These are phyloP conservation scores for Boechera divaricarpa DNA, from an alignment of 345 rosid genomes.

Conservation along the genomic window DNA sequence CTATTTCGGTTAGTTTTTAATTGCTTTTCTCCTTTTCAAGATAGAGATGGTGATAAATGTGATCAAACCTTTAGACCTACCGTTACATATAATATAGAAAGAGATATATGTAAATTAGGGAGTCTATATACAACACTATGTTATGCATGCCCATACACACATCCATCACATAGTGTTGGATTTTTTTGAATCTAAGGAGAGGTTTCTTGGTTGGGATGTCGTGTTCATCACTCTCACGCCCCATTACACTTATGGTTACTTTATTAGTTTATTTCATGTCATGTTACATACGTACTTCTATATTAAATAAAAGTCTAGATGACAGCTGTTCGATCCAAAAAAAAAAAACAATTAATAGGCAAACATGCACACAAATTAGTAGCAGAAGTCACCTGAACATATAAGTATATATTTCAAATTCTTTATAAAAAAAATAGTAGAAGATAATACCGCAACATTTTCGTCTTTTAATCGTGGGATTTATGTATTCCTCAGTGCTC, in stretches of 20 bases:
- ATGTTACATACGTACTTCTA: slow-evolving; percentile 25
- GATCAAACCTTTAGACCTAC: slow-evolving; percentile 28
- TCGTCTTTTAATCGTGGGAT: background rate
- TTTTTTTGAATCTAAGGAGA: slow-evolving; percentile 7
- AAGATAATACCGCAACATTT: slow-evolving; percentile 20
- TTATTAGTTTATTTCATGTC: slow-evolving; percentile 24
- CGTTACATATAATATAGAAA: slow-evolving; percentile 32
- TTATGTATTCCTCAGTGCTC: background rate
- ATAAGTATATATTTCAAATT: slow-evolving; percentile 1
- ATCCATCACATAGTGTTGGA: slow-evolving; percentile 21
- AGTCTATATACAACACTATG: slow-evolving; percentile 9
- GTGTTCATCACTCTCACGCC: slow-evolving; percentile 40
- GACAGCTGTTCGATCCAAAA: slow-evolving; percentile 13
- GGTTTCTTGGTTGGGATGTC: slow-evolving; percentile 35
- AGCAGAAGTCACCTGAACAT: slow-evolving; percentile 37
- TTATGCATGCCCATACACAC: slow-evolving; percentile 20
- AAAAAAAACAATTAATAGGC: background rate
- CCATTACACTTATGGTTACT: slow-evolving; percentile 29
- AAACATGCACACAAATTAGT: slow-evolving; percentile 11
- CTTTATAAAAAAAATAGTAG: background rate
- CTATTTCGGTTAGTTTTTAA: slow-evolving; percentile 7
- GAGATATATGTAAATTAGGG: background rate
- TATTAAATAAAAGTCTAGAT: slow-evolving; percentile 3
- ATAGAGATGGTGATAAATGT: slow-evolving; percentile 34
- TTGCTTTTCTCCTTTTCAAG: slow-evolving; percentile 2